phyloP scores from a whole-genome alignment of 805 yeast species.

The Isabelozyma gotoi region DNA sequence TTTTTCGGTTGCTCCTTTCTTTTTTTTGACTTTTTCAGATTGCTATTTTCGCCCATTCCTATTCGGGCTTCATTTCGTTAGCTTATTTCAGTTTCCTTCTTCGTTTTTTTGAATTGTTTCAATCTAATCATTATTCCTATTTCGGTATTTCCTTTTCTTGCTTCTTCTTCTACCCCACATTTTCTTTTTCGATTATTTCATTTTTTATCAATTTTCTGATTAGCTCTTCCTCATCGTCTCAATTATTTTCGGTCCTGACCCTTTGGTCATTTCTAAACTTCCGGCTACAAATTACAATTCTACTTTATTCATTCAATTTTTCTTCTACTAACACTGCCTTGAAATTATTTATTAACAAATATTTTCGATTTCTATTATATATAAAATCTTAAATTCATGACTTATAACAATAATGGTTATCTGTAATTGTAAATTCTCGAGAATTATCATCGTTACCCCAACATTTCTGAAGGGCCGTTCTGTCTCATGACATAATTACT shows the following conservation, averaged over 20 bases:
- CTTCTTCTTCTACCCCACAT: not conserved
- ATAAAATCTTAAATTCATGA: too few species aligned
- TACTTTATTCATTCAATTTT: not conserved
- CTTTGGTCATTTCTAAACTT: not conserved
- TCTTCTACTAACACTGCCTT: too few species aligned
- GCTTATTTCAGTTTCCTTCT: not conserved
- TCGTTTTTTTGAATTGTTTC: not conserved
- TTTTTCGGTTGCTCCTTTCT: not conserved
- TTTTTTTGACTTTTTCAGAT: not conserved
- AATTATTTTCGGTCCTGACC: not conserved
- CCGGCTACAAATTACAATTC: not conserved
- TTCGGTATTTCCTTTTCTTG: not conserved
- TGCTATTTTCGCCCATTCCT: not conserved
- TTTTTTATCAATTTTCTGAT: not conserved
- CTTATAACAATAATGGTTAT: too few species aligned
- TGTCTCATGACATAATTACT: too few species aligned
- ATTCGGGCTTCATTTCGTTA: not conserved
- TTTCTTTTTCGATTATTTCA: not conserved
- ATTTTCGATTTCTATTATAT: too few species aligned
- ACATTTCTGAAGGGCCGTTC: too few species aligned
- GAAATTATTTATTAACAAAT: too few species aligned
- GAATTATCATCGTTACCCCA: too few species aligned
- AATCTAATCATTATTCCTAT: not conserved
- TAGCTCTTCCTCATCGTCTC: too few species aligned
- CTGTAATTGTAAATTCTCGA: too few species aligned